Evolutionary conservation across 2,329 filamentous ascomycete genomes (phyloP).

Genomic region (Dryadomyces quercus-mongolicae): DNA sequence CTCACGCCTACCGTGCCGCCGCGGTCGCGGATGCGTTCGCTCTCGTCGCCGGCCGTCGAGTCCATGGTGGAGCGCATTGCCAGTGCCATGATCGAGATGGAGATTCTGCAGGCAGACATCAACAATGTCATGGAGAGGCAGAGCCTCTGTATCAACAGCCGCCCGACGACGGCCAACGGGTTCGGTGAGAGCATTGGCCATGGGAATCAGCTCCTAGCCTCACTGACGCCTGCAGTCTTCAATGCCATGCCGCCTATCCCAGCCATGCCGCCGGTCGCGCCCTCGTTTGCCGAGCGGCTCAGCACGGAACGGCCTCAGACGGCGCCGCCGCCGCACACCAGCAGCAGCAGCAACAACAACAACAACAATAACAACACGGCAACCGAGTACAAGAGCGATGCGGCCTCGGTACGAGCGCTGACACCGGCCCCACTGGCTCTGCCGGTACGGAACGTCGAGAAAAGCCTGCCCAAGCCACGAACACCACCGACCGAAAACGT

Average conservation of each 20-base stretch:
- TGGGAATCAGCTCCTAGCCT: background rate
- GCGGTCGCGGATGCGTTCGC: slow-evolving; percentile 31
- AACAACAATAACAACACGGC: slow-evolving; percentile 1
- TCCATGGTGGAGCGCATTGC: slow-evolving; percentile 43
- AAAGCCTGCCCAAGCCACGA: background rate
- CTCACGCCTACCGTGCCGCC: slow-evolving; percentile 27
- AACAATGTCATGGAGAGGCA: slow-evolving; percentile 48
- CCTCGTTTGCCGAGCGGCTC: slow-evolving; percentile 44
- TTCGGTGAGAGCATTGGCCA: slow-evolving; percentile 16
- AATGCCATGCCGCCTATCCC: slow-evolving; percentile 45
- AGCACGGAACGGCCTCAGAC: slow-evolving; percentile 31
- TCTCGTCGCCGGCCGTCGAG: slow-evolving; percentile 35
- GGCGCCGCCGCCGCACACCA: slow-evolving; percentile 14
- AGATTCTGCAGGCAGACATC: slow-evolving; percentile 45
- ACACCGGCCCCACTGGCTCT: background rate
- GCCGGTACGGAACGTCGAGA: background rate
- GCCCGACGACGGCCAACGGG: slow-evolving; percentile 39
- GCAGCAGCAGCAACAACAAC: background rate
- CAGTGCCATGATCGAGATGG: slow-evolving; percentile 44
- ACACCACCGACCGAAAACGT: slow-evolving; percentile 17
- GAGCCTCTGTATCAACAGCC: slow-evolving; percentile 41
- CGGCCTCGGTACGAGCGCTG: background rate
- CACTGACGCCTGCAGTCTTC: slow-evolving; percentile 22
- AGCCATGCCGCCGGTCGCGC: slow-evolving; percentile 41
- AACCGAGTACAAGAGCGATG: slow-evolving; percentile 17